A percentile compares a stretch with the other conserved stretches of the same genome.
phyloP scores from a whole-genome alignment of 2,329 filamentous ascomycete species.

The Pestalotiopsis sp. region DNA sequence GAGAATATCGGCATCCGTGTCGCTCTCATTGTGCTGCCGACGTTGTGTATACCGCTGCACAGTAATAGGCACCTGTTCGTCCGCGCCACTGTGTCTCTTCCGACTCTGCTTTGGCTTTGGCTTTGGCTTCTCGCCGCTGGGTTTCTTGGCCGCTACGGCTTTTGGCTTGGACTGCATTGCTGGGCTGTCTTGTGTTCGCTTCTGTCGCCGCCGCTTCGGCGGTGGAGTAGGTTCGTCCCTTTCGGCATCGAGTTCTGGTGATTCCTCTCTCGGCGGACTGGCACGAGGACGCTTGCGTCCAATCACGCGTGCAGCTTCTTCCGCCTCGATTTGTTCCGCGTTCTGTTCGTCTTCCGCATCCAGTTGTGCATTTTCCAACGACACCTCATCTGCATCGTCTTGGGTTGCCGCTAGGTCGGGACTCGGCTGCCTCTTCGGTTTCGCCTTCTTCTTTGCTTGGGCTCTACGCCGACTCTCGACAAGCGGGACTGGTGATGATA shows the following conservation, averaged over 20 bases:
- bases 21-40: constrained; percentile 40
- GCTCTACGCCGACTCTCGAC: constrained; percentile 15
- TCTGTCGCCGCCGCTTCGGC: constrained; percentile 35
- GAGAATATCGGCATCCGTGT: constrained; percentile 43
- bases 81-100: constrained; percentile 26
- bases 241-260: constrained; percentile 44
- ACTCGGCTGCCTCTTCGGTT: background rate
- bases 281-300: constrained; percentile 46
- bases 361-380: constrained; percentile 16
- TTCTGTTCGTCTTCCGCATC: constrained; percentile 13
- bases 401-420: constrained; percentile 23
- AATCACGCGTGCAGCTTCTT: constrained; percentile 34
- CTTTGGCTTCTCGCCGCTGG: background rate
- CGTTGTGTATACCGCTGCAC: constrained; percentile 62
- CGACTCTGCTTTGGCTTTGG: constrained; percentile 23
- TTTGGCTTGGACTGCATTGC: constrained; percentile 44
- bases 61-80: constrained; percentile 53
- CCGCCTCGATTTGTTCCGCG: constrained; percentile 23
- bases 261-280: constrained; percentile 36
- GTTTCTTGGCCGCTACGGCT: background rate
- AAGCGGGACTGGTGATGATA: constrained; percentile 28
- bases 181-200: constrained; percentile 39
- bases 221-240: constrained; percentile 33
- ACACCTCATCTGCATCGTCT: constrained; percentile 18
- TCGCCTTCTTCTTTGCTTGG: constrained; percentile 12